phyloP scores from a whole-genome alignment of 1,139 yeast species.

The Pneumocystis murina region DNA sequence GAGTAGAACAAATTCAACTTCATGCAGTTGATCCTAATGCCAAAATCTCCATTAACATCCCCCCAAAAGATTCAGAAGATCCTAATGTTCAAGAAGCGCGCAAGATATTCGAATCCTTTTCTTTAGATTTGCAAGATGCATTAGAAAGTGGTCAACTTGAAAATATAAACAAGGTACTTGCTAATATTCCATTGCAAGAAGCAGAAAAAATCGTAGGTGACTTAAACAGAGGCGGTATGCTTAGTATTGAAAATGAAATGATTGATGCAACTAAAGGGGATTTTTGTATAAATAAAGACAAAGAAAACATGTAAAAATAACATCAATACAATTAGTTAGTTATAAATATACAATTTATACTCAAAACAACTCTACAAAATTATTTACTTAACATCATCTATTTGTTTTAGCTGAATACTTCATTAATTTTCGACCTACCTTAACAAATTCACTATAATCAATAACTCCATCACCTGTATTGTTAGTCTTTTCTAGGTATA shows the following conservation, averaged over 20 bases:
- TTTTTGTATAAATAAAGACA: neutral
- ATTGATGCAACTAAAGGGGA: slow-evolving; percentile 55
- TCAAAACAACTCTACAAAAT: too few relatives aligned
- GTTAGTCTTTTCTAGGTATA: neutral
- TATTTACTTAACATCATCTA: neutral
- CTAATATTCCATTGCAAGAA: slow-evolving; percentile 54
- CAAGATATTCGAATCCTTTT: slow-evolving; percentile 40
- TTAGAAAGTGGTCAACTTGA: slow-evolving; percentile 58
- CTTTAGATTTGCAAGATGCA: slow-evolving; percentile 57
- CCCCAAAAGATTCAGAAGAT: slow-evolving; percentile 33
- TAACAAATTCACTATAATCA: slow-evolving; percentile 88
- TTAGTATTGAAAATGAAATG: slow-evolving; percentile 61
- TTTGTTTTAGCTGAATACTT: neutral
- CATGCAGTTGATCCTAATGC: slow-evolving; percentile 77
- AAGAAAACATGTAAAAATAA: neutral
- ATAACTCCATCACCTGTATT: slow-evolving; percentile 61
- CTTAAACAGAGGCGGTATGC: slow-evolving; percentile 68
- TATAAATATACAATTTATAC: neutral
- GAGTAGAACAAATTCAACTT: slow-evolving; percentile 68
- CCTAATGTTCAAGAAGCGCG: slow-evolving; percentile 32
- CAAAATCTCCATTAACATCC: slow-evolving; percentile 58
- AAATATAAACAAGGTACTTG: slow-evolving; percentile 71
- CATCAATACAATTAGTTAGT: neutral
- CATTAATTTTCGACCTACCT: slow-evolving; percentile 17
- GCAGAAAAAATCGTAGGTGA: slow-evolving; percentile 66